Evolutionary conservation across 164 flowering plant species (phyloP).

Genomic region (Chloranthus sessilifolius): DNA sequence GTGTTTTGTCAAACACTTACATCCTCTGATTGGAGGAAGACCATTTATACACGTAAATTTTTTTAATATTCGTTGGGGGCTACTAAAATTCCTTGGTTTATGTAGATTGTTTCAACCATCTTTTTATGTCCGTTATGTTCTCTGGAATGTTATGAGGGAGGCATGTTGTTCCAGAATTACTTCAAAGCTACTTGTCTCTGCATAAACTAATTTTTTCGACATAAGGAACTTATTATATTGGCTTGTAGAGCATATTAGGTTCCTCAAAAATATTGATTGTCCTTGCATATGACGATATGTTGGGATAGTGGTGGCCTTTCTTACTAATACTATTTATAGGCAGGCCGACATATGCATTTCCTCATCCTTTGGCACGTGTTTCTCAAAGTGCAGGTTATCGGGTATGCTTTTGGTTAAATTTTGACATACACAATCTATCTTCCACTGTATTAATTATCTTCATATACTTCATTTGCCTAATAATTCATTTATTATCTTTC

Average conservation of each 20-base stretch:
- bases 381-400: constrained; percentile 85
- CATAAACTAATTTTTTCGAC: background rate
- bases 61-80: too few relatives aligned
- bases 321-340: constrained; percentile 45
- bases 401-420: constrained; percentile 43
- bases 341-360: constrained; percentile 96
- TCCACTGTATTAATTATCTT: constrained; percentile 4
- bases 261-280: too few relatives aligned
- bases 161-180: background rate
- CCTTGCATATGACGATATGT: too few relatives aligned
- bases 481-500: too few relatives aligned
- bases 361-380: constrained; percentile 93
- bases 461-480: constrained; percentile 4
- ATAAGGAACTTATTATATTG: too few relatives aligned
- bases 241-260: too few relatives aligned
- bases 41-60: too few relatives aligned
- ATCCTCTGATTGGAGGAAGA: too few relatives aligned
- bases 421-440: background rate
- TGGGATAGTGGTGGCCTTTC: constrained; percentile 21
- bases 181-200: background rate
- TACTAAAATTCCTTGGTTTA: too few relatives aligned
- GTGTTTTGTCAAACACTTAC: too few relatives aligned
- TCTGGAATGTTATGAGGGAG: background rate
- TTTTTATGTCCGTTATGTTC: too few relatives aligned
- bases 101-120: too few relatives aligned